A percentile compares a stretch with the other conserved stretches of the same genome.
phyloP scores from a whole-genome alignment of 306 rosid genomes.

The Dalbergia cultrata region DNA sequence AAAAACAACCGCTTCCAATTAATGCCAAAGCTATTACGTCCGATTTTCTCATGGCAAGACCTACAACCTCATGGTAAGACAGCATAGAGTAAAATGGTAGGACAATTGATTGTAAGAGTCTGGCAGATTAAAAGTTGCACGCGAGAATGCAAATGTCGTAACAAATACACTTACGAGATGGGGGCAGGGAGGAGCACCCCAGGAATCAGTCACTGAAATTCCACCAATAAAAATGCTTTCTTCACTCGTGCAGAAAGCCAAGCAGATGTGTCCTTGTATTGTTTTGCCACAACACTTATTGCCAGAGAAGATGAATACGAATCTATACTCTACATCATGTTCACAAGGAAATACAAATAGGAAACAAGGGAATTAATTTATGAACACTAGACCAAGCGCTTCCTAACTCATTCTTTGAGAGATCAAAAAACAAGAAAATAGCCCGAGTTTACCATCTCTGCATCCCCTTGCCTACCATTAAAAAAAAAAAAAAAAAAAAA shows the following conservation, averaged over 20 bases:
- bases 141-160: neutral
- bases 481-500: slow-evolving; percentile 50
- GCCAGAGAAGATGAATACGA: slow-evolving; percentile 56
- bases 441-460: slow-evolving; percentile 65
- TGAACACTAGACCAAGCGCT: slow-evolving; percentile 58
- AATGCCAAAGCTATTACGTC: neutral
- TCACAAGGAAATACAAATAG: slow-evolving; percentile 53
- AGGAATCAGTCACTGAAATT: slow-evolving; percentile 41
- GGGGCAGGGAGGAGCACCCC: slow-evolving; percentile 2
- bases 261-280: slow-evolving; percentile 54
- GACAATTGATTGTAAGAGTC: neutral
- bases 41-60: slow-evolving; percentile 2
- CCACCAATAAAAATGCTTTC: slow-evolving; percentile 47
- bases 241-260: slow-evolving; percentile 48
- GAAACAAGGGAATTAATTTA: slow-evolving; percentile 62
- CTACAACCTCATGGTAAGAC: neutral
- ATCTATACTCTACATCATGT: slow-evolving; percentile 55
- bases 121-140: slow-evolving; percentile 18
- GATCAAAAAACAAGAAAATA: slow-evolving; percentile 43
- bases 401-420: slow-evolving; percentile 52
- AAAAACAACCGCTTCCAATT: neutral
- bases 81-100: neutral
- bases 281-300: slow-evolving; percentile 62
- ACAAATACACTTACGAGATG: neutral
- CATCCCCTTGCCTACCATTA: slow-evolving; percentile 70